These are phyloP conservation scores for Apiospora phragmitis DNA, from an alignment of 2,329 filamentous ascomycete genomes.

Conservation along the genomic window DNA sequence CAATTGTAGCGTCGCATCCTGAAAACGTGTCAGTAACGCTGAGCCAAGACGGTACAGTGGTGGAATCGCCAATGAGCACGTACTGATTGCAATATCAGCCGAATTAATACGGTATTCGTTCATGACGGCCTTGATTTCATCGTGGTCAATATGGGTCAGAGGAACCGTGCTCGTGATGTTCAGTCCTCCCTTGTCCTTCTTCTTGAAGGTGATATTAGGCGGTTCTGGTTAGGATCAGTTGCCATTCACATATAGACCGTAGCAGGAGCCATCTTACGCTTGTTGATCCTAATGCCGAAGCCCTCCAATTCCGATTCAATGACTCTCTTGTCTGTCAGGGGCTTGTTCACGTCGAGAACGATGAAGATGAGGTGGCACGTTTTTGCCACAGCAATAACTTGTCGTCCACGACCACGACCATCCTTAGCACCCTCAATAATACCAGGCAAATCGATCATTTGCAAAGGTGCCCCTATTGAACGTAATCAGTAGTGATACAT, in stretches of 20 bases:
- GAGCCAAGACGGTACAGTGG: neutral
- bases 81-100: slow-evolving; percentile 91
- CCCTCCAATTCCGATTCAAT: slow-evolving; percentile 96
- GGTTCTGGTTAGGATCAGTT: slow-evolving; percentile 50
- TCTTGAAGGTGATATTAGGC: slow-evolving; percentile 98
- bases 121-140: slow-evolving; percentile 98
- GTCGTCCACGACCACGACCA: slow-evolving; percentile 92
- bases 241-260: neutral
- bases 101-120: slow-evolving; percentile 95
- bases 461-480: slow-evolving; percentile 75
- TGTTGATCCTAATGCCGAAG: slow-evolving; percentile 97
- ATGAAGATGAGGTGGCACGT: slow-evolving; percentile 99
- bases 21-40: neutral
- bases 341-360: slow-evolving; percentile 97
- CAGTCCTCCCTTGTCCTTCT: slow-evolving; percentile 98
- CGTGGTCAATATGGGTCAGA: slow-evolving; percentile 87
- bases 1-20: slow-evolving; percentile 87
- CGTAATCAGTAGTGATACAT: neutral
- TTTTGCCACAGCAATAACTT: slow-evolving; percentile 98
- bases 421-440: slow-evolving; percentile 99
- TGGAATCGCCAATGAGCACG: neutral
- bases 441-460: slow-evolving; percentile 97
- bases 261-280: slow-evolving; percentile 42
- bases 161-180: slow-evolving; percentile 95
- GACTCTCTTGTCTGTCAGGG: slow-evolving; percentile 91